Evolutionary conservation across 106 monocot species (phyloP), one percentile per base, ranked within the genome.

Genomic region (Dendrobium catenatum): DNA sequence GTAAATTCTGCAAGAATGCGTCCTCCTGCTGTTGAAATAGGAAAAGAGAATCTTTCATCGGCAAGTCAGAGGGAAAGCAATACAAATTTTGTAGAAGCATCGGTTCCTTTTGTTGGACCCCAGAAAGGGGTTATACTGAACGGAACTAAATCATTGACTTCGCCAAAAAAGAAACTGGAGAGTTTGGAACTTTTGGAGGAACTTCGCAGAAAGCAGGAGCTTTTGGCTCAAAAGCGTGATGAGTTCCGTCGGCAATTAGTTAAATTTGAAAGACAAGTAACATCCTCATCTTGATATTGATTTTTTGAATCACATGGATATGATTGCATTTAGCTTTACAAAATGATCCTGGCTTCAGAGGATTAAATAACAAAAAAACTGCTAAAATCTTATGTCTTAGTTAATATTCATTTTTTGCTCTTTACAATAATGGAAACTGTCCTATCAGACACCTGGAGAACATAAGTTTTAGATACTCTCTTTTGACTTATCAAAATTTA

Each of bases 121-220:
- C 79, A 68, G 44, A 94, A 86, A 84, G 37, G 33, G 80, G 20
- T 72, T 72, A 55, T 70, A 68, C 73, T 67, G 73, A 89, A 79
- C 86, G 56, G 76, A 31, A 55, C 81, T 40, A 89, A 90, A 89
- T 58, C 81, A 78, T 49, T 80, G 40, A 70, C 83, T 68, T 72
- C 79, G 46, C 82, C 48, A 11, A 83, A 79, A 78, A 93, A 89
- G 82, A 98, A 91, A 78, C 15, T 64, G 49, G 92, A 88, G 73
- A 87, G 26, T 74, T 84, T 93, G 73, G 94, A 98, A 73, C 51
- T 90, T 76, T 87, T 95, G 85, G 98, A 95, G 80, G 98, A 98
- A 77, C 88, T 98, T 81, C 92, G 92, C n/a, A 98, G 81, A 78
- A 98, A 98, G 54, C 98, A 98, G 68, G 98, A 95, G 66, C 73